Base-by-base conservation (phyloP, 768 basidiomycete species). In the Russula sp. region DNA sequence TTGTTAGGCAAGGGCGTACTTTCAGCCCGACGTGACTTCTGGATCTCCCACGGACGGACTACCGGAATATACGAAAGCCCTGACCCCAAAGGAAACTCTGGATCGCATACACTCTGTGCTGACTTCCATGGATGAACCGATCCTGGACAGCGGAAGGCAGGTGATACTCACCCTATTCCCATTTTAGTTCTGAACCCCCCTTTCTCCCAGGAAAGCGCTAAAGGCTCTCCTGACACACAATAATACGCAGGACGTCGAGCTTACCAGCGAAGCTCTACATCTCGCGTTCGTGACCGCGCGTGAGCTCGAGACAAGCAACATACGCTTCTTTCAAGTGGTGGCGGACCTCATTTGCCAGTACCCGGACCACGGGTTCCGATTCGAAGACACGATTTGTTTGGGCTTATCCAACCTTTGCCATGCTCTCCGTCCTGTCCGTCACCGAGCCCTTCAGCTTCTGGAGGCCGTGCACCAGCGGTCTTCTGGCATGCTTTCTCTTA, bases 371-470 rank as follows among this genome's bases (percentile, higher is more conserved):
- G 77, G 78, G 51, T 90, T 88, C 71, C 80, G 81, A 5, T 89
- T 93, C 69, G 78, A 84, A 29, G 92, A 96, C 69, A 75, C 83
- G 14, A 79, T 83, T 25, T 92, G 86, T 68, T 77, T 96, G 14
- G 89, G 87, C 2, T 74, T 97, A 20, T 86, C 89, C 20, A 97
- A 97, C 73, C 80, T 98, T 10, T 87, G 89, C 36, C 88, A 95
- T 70, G 81, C 84, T 3, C 77, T 81, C 25, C 65, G 78, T 8
- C 74, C 77, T 20, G 83, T 87, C 50, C 85, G 94, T 11, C 79
- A 80, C n/a, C 81, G 81, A 48, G 87, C 95, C 1, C 89, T 94
- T 72, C 79, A 84, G 65, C 82, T 92, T 68, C 76, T 95, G 20
- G 88, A 89, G 64, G 78, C 80, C 34, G 79, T 87, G 51, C 87